Evolutionary conservation across 2,329 filamentous ascomycete species (phyloP).

Genomic region (Elsinoe perseae): DNA sequence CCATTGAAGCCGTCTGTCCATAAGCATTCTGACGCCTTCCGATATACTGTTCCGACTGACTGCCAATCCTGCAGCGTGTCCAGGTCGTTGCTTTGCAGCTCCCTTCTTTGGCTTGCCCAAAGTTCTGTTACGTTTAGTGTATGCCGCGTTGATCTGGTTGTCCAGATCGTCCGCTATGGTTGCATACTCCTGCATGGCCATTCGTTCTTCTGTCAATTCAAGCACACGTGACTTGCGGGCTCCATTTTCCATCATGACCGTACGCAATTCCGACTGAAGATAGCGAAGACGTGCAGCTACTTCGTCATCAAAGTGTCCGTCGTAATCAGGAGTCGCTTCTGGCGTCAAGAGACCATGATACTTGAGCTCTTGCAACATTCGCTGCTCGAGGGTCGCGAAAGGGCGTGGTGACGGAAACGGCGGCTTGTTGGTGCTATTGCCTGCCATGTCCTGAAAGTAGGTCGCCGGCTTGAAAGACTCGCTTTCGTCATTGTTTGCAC

Average conservation of each 20-base stretch:
- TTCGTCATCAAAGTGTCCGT: constrained; percentile 87
- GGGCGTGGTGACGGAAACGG: constrained; percentile 62
- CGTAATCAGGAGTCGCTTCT: constrained; percentile 63
- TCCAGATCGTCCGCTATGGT: constrained; percentile 96
- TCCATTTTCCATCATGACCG: constrained; percentile 80
- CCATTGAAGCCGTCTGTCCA: constrained; percentile 87
- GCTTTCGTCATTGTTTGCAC: constrained; percentile 20
- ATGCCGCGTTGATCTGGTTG: constrained; percentile 86
- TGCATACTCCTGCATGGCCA: constrained; percentile 94
- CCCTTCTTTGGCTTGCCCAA: constrained; percentile 79
- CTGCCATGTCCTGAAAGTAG: constrained; percentile 51
- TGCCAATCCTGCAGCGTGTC: constrained; percentile 54
- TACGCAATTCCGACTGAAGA: constrained; percentile 72
- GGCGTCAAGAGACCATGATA: constrained; percentile 72
- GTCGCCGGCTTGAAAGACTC: constrained; percentile 57
- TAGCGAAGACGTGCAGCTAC: constrained; percentile 82
- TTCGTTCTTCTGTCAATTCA: constrained; percentile 81
- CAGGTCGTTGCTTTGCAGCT: constrained; percentile 38
- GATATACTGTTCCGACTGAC: constrained; percentile 74
- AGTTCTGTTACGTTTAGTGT: constrained; percentile 88
- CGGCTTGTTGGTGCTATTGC: constrained; percentile 19
- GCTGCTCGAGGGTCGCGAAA: constrained; percentile 79
- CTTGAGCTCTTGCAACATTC: constrained; percentile 80
- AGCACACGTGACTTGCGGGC: constrained; percentile 80
- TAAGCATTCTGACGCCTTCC: constrained; percentile 80